Evolutionary conservation across 169 alveolate genomes (phyloP), one percentile per base, ranked within the genome.

Genomic region (Cryptosporidium muris): DNA sequence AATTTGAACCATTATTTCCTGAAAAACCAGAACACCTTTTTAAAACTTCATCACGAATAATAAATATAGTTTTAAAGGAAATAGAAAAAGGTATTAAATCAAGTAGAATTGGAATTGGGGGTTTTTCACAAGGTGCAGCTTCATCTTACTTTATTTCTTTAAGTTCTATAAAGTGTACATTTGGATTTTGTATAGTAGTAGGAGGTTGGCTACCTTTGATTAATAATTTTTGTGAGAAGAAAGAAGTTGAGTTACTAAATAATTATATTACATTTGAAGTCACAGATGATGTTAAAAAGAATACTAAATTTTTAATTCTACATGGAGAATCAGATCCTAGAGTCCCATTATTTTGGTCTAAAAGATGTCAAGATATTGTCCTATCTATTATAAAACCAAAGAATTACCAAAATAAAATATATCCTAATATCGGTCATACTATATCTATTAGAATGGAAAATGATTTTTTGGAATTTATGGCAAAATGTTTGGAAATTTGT

Each of bases 311-410:
- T 58, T 16, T 74, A 8, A 63, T 74, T 34, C 52, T 74, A 16
- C 85, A 74, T 60, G 85, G 85, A 54, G 85, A 74, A 36, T 66
- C 67, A 12, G 85, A 74, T 60, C 85, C 85, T 8, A 63, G 54
- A 42, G 68, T 74, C 9, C 60, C 60, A 4, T 25, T 45, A 16
- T 63, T 58, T 40, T 74, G 85, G 85, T 74, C 85, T 12, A 25
- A 16, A 25, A 56, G 54, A 63, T 45, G 51, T 16, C 54, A 48
- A 14, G 74, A 74, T 2, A 58, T 40, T 60, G 48, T 74, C 16
- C 85, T 56, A 11, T 8, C 34, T 4, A 16, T 3, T 16, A 40
- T 74, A 34, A 74, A 56, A 40, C 85, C 67, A 45, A 74, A 74
- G 47, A 74, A 60, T 37, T 74, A 58, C 34, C 16, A 51, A 6